Evolutionary conservation across 176 grass and related monocot genomes (phyloP).

Genomic region (Panicum miliaceum): DNA sequence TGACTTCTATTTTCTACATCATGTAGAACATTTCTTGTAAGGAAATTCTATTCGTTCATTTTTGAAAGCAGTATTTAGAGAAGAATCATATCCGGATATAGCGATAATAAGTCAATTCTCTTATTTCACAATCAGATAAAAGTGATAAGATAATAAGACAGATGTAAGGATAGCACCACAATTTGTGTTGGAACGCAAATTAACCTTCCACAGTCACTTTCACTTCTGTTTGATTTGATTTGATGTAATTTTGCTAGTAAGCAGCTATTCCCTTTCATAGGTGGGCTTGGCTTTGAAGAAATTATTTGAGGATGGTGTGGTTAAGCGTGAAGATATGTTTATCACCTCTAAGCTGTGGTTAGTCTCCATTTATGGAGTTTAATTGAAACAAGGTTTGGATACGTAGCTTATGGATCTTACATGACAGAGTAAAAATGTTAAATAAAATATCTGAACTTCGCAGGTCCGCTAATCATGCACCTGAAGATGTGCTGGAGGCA

Average conservation of each 20-base stretch:
- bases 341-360: conserved; percentile 93
- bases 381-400: not conserved
- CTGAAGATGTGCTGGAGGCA: conserved; percentile 49
- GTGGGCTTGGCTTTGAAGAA: conserved; percentile 72
- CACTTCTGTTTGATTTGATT: not conserved
- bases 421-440: not conserved
- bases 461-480: conserved; percentile 39
- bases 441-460: conserved; percentile 9
- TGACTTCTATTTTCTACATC: not conserved
- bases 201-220: not conserved
- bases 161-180: not conserved
- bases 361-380: conserved; percentile 27
- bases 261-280: conserved; percentile 34
- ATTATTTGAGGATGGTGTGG: conserved; percentile 63
- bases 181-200: conserved; percentile 21
- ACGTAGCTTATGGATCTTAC: not conserved
- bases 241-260: not conserved
- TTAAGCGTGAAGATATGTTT: conserved; percentile 77
- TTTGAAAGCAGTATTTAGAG: not conserved
- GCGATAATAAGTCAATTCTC: not conserved
- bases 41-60: not conserved
- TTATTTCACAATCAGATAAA: conserved; percentile 14
- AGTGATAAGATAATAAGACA: not conserved
- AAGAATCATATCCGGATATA: not conserved
- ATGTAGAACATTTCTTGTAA: not conserved